Conservation (phyloP, 2,329 filamentous ascomycete genomes). For the Ophiostoma tasmaniense region DNA sequence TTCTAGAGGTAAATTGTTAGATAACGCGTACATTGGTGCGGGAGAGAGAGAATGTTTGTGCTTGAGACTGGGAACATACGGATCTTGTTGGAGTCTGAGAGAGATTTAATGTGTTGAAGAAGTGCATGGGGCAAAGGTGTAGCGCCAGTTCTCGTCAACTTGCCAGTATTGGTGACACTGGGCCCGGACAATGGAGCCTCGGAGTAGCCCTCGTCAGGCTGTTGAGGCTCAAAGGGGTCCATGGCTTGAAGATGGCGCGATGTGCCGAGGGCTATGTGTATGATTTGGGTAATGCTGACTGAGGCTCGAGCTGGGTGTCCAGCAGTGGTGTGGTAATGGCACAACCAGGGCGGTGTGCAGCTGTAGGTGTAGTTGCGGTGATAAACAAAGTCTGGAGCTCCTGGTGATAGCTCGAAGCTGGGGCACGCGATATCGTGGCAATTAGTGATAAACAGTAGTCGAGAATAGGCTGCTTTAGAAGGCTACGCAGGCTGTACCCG, state of each 20-base stretch:
- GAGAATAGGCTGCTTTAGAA: neutral
- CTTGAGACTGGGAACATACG: constrained; percentile 10
- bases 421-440: neutral
- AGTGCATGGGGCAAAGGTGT: neutral
- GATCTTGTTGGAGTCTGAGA: constrained; percentile 29
- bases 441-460: neutral
- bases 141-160: neutral
- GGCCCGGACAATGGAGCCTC: constrained; percentile 54
- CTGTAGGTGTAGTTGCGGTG: neutral
- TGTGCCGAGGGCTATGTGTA: neutral
- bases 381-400: neutral
- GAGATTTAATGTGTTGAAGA: constrained; percentile 37
- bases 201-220: constrained; percentile 80
- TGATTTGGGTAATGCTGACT: neutral
- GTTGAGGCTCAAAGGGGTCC: constrained; percentile 29
- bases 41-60: no score
- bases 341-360: neutral
- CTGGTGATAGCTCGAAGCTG: neutral
- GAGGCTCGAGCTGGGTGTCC: neutral
- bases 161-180: constrained; percentile 24
- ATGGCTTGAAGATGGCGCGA: constrained; percentile 4
- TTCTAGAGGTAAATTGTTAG: constrained; percentile 41
- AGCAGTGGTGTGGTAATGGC: neutral
- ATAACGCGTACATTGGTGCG: neutral
- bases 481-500: neutral